Conservation (phyloP, 352 stramenopile species). For the Phytophthora litchii region DNA sequence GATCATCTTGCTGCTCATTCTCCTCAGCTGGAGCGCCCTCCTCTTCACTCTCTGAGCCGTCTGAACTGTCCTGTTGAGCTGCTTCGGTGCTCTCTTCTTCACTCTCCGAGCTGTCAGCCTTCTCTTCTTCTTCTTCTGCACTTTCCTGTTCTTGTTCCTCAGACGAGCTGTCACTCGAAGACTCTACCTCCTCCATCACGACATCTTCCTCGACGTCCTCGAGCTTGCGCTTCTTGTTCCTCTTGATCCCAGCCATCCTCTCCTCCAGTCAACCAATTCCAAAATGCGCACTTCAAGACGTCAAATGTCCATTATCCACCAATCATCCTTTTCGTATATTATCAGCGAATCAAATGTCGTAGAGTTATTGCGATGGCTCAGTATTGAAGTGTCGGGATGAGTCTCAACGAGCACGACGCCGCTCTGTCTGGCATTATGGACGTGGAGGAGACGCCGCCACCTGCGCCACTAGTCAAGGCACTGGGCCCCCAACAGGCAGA, state of each 20-base stretch:
- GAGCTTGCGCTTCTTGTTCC: slow-evolving; percentile 50
- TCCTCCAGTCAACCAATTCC: neutral
- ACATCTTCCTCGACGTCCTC: slow-evolving; percentile 22
- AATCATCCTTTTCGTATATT: slow-evolving; percentile 7
- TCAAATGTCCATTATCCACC: slow-evolving; percentile 1
- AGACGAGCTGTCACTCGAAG: neutral
- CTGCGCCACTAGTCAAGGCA: slow-evolving; percentile 40
- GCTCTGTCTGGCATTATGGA: slow-evolving; percentile 31
- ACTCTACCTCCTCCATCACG: too few species aligned
- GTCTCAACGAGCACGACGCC: slow-evolving; percentile 43
- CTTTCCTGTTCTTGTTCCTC: slow-evolving; percentile 2
- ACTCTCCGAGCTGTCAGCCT: slow-evolving; percentile 3
- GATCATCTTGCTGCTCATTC: neutral
- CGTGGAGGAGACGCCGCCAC: slow-evolving; percentile 41
- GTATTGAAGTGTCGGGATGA: slow-evolving; percentile 33
- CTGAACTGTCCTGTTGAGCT: too few species aligned
- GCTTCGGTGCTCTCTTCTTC: slow-evolving; percentile 8
- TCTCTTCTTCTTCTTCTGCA: neutral
- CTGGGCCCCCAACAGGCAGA: slow-evolving; percentile 41
- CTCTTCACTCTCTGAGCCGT: slow-evolving; percentile 7
- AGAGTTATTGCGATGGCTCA: slow-evolving; percentile 2
- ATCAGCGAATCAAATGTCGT: slow-evolving; percentile 16
- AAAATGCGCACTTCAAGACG: neutral
- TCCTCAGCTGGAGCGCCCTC: neutral
- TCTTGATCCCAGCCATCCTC: slow-evolving; percentile 4